Base-by-base conservation (phyloP, 148 eudicot genomes). In the Silene uniflora region DNA sequence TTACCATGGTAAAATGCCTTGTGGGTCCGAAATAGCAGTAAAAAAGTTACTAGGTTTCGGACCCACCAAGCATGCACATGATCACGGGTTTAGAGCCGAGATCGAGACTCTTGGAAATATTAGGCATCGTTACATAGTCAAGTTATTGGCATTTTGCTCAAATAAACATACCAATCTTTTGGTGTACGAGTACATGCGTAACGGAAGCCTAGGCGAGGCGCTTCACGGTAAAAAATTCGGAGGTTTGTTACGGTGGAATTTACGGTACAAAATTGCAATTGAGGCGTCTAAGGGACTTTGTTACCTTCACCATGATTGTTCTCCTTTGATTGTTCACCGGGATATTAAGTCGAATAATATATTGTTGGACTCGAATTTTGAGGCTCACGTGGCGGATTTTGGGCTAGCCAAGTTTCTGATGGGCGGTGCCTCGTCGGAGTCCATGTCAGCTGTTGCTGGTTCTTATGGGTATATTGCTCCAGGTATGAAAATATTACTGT, bases 361-460 rank as follows among this genome's bases (percentile, higher is more conserved):
- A 3, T 67, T 96, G 73, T 61, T 96, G 56, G 74, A 87, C 78
- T 86, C 92, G 0, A 81, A 78, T 72, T 92, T 88, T 12, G 99
- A 96, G 59, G 99, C 99, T 4, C 99, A 92, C n/a, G 97, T 96
- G n/a, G 99, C 99, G 0, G 99, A 96, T 80, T 96, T 96, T 21
- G 98, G 99, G 6, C 81, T 96, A 1, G 99, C 99, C 1, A 96
- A 96, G 85, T 96, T 85, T 85, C 67, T 96, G 83, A 71, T 64
- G 3, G 94, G 81, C 1, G 90, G 88, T 24, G 97, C 90, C n/a
- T 84, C 92, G 4, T 89, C 93, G 0, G 86, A 96, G 78, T 91
- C 93, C 76, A 96, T 96, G 99, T 96, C 99, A 0, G 97, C 97
- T 0, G 79, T 96, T 76, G 98, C 98, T 0, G 99, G 99, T 0